These are phyloP conservation scores for Saccharomycopsis javanensis DNA, from an alignment of 805 yeast species.

Conservation along the genomic window DNA sequence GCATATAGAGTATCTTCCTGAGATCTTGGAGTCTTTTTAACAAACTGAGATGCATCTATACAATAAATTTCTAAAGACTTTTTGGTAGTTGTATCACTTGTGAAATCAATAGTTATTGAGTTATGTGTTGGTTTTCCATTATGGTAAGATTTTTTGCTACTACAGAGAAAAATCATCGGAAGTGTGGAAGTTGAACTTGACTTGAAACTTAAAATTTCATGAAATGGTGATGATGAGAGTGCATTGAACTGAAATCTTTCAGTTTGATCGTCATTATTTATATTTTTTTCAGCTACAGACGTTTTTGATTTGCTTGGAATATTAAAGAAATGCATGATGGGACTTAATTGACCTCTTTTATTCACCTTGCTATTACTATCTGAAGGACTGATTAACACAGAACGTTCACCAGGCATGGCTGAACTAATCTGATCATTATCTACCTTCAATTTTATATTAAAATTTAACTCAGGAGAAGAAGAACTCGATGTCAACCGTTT, in stretches of 20 bases:
- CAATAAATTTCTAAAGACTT: conserved; percentile 28
- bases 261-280: not conserved
- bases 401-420: conserved; percentile 18
- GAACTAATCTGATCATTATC: conserved; percentile 22
- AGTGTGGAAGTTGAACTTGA: conserved; percentile 9
- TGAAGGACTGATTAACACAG: conserved; percentile 9
- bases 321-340: conserved; percentile 18
- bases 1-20: conserved; percentile 27
- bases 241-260: conserved; percentile 20
- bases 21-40: conserved; percentile 44
- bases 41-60: conserved; percentile 32
- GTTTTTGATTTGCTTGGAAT: conserved; percentile 10
- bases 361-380: not conserved
- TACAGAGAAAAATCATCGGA: conserved; percentile 23
- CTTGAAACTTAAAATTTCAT: conserved; percentile 11
- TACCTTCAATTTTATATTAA: conserved; percentile 21
- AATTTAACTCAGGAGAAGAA: not conserved
- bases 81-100: conserved; percentile 8
- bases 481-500: not conserved
- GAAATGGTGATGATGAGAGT: conserved; percentile 22
- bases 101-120: conserved; percentile 11
- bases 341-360: conserved; percentile 13
- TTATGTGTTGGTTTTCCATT: not conserved
- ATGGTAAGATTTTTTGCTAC: not conserved
- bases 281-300: not conserved